Evolutionary conservation across 164 flowering plant genomes (phyloP).

Genomic region (Aristolochia contorta): DNA sequence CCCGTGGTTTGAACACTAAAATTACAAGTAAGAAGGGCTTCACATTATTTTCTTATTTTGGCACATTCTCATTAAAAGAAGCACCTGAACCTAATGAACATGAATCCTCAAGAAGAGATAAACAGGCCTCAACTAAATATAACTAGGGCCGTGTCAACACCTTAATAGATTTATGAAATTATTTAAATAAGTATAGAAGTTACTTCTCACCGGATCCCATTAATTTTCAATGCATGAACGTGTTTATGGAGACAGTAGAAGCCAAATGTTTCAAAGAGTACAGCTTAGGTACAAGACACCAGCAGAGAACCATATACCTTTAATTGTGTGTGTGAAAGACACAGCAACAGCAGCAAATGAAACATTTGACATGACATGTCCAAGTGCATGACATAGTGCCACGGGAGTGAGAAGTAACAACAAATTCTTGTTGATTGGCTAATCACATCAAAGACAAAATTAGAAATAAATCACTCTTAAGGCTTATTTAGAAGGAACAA

Average conservation of each 20-base stretch:
- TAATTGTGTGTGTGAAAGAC: slow-evolving; percentile 59
- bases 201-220: no score
- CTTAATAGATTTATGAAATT: no score
- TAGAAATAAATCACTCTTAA: background rate
- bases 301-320: slow-evolving; percentile 24
- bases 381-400: slow-evolving; percentile 57
- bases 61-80: background rate
- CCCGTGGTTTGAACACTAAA: no score
- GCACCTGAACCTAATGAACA: background rate
- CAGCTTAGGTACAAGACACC: no score
- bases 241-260: no score
- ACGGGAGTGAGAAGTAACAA: slow-evolving; percentile 46
- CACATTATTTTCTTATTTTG: no score
- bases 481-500: background rate
- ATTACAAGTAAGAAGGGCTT: no score
- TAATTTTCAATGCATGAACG: no score
- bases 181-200: no score
- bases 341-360: slow-evolving; percentile 69
- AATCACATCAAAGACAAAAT: slow-evolving; percentile 7
- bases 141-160: background rate
- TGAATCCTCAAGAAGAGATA: background rate
- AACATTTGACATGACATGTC: slow-evolving; percentile 68
- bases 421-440: slow-evolving; percentile 48
- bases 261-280: no score
- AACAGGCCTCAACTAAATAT: background rate